Evolutionary conservation across 2,329 filamentous ascomycete genomes (phyloP).

Genomic region (Alternaria novae-zelandiae): DNA sequence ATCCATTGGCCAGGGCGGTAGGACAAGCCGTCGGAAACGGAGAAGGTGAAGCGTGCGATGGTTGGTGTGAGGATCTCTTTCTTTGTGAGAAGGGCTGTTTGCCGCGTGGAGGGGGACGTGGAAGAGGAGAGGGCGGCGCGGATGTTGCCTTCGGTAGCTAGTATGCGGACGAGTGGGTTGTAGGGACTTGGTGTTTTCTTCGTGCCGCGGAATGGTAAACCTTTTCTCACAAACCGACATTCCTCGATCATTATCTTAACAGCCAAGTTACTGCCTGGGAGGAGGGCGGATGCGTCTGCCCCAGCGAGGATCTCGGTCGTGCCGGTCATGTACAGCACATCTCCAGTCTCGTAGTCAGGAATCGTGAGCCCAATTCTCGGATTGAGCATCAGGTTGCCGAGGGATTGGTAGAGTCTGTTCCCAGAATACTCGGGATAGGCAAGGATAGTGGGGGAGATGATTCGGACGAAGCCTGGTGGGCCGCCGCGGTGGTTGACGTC

Average conservation of each 20-base stretch:
- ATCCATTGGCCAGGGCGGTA: constrained; percentile 80
- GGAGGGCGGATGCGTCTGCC: constrained; percentile 63
- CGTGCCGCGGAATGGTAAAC: constrained; percentile 71
- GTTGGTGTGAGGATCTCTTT: constrained; percentile 69
- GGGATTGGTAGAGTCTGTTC: constrained; percentile 81
- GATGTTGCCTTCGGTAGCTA: constrained; percentile 63
- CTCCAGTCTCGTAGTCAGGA: constrained; percentile 74
- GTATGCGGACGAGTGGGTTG: constrained; percentile 73
- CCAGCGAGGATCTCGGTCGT: constrained; percentile 70
- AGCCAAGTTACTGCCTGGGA: constrained; percentile 75
- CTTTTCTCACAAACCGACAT: constrained; percentile 67
- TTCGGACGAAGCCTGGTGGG: constrained; percentile 72
- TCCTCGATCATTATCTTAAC: constrained; percentile 70
- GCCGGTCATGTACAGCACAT: constrained; percentile 78
- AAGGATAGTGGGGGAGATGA: constrained; percentile 67
- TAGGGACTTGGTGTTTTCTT: constrained; percentile 72
- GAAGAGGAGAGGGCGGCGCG: constrained; percentile 19
- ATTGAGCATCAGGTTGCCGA: constrained; percentile 75
- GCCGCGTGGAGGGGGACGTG: constrained; percentile 5
- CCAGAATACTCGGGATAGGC: constrained; percentile 86
- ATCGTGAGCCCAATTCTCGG: constrained; percentile 73
- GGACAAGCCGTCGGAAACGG: constrained; percentile 47
- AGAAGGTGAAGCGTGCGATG: constrained; percentile 70
- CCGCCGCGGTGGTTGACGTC: constrained; percentile 86
- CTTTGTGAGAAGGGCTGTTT: constrained; percentile 62